phyloP scores from a whole-genome alignment of 139 green algal genomes.

The Chlamydomonas schloesseri region DNA sequence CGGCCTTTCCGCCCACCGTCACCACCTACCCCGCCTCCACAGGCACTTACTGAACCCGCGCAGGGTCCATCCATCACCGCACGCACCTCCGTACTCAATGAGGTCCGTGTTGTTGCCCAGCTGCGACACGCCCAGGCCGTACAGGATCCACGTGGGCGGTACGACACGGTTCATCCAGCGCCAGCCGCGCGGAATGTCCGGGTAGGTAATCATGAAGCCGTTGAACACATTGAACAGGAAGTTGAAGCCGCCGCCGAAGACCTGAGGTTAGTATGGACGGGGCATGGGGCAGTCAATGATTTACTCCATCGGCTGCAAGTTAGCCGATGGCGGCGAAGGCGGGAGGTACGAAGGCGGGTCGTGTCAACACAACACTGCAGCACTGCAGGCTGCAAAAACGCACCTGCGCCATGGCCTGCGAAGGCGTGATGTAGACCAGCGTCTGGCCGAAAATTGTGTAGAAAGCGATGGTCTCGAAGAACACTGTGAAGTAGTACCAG shows the following conservation, averaged over 20 bases:
- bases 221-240: slow-evolving; percentile 75
- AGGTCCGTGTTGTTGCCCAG: slow-evolving; percentile 43
- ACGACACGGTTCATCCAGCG: slow-evolving; percentile 55
- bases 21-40: too few species aligned
- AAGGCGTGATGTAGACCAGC: slow-evolving; percentile 67
- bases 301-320: too few species aligned
- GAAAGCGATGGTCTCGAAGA: slow-evolving; percentile 60
- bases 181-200: slow-evolving; percentile 67
- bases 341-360: too few species aligned
- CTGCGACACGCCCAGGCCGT: slow-evolving; percentile 71
- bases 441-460: slow-evolving; percentile 68
- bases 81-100: slow-evolving; percentile 31
- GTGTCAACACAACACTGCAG: too few species aligned
- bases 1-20: too few species aligned
- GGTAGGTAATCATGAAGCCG: slow-evolving; percentile 84
- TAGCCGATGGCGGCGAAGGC: too few species aligned
- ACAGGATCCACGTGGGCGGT: slow-evolving; percentile 76
- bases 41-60: neutral
- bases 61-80: neutral
- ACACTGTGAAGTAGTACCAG: slow-evolving; percentile 58
- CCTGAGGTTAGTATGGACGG: neutral
- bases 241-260: slow-evolving; percentile 50
- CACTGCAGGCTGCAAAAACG: too few species aligned
- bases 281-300: too few species aligned
- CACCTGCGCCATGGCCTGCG: slow-evolving; percentile 59